phyloP scores from a whole-genome alignment of 2,329 filamentous ascomycete genomes.

The Chaetomium globosum region DNA sequence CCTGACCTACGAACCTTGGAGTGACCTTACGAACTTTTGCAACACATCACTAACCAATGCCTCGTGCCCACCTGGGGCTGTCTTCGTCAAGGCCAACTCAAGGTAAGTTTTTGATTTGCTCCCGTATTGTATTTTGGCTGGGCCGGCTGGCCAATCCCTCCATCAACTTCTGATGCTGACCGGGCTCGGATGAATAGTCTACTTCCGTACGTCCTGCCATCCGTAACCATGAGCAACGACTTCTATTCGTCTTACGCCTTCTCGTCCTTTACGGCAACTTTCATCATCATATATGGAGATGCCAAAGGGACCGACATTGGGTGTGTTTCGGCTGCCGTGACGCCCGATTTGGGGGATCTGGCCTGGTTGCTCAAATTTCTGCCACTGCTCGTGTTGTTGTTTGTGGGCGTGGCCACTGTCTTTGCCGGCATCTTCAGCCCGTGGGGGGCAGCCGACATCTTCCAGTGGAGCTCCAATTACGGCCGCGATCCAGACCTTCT shows the following conservation, averaged over 20 bases:
- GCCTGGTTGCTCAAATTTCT: conserved; percentile 72
- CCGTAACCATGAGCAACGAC: conserved; percentile 72
- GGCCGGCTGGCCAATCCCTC: not conserved
- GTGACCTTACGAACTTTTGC: conserved; percentile 66
- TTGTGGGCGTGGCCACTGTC: conserved; percentile 80
- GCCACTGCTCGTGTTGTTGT: conserved; percentile 74
- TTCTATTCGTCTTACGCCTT: conserved; percentile 86
- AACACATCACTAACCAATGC: conserved; percentile 59
- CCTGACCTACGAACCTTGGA: conserved; percentile 73
- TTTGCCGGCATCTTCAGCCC: conserved; percentile 87
- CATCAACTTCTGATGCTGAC: conserved; percentile 9
- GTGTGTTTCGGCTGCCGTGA: conserved; percentile 80
- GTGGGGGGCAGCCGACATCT: conserved; percentile 88
- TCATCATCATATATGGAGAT: conserved; percentile 78
- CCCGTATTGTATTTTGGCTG: not conserved
- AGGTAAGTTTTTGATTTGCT: conserved; percentile 41
- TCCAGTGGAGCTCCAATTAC: conserved; percentile 97
- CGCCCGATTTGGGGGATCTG: conserved; percentile 75
- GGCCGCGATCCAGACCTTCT: conserved; percentile 90
- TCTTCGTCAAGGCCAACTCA: conserved; percentile 56
- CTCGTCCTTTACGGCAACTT: conserved; percentile 73
- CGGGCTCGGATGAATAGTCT: conserved; percentile 11
- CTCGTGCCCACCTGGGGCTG: conserved; percentile 73
- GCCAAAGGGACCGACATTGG: conserved; percentile 63
- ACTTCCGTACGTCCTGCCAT: conserved; percentile 58